A percentile compares a stretch with the other conserved stretches of the same genome.
Conservation (phyloP, 805 yeast genomes). For the Nakazawaea peltata region DNA sequence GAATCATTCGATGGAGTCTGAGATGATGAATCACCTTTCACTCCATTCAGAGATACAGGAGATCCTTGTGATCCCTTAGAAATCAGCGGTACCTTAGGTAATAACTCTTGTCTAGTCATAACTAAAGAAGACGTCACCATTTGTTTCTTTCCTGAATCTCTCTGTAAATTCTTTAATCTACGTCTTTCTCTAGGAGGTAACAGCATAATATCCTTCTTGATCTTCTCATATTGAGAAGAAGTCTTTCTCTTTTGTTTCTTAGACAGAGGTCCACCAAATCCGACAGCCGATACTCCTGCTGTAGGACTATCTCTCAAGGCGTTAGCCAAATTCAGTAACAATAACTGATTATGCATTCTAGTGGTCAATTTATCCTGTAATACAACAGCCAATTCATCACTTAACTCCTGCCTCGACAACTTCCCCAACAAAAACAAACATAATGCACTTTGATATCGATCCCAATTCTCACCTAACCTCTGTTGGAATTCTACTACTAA, state of each 20-base stretch:
- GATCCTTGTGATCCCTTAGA: conserved; percentile 22
- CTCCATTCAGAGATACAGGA: conserved; percentile 10
- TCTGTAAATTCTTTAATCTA: conserved; percentile 73
- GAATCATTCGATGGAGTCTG: conserved; percentile 2
- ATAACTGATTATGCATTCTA: conserved; percentile 73
- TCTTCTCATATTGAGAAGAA: conserved; percentile 67
- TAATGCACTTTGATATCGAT: conserved; percentile 70
- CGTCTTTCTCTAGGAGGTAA: conserved; percentile 79
- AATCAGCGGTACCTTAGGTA: conserved; percentile 81
- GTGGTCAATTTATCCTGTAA: conserved; percentile 40
- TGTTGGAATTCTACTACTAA: conserved; percentile 69
- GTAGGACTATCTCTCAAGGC: conserved; percentile 69
- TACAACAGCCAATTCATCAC: conserved; percentile 47
- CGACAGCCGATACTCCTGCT: conserved; percentile 39
- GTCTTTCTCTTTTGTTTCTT: conserved; percentile 46
- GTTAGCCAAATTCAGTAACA: conserved; percentile 78
- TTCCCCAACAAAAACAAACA: conserved; percentile 73
- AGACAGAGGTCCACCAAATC: conserved; percentile 38
- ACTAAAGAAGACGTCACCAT: conserved; percentile 63
- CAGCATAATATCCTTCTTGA: conserved; percentile 82
- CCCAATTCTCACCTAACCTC: conserved; percentile 77
- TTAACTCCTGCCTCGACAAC: conserved; percentile 68
- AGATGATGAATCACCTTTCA: conserved; percentile 20
- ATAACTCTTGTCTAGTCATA: conserved; percentile 60
- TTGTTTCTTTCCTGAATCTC: conserved; percentile 74